Evolutionary conservation across 805 yeast species (phyloP).

Genomic region (Scheffersomyces coipomensis): DNA sequence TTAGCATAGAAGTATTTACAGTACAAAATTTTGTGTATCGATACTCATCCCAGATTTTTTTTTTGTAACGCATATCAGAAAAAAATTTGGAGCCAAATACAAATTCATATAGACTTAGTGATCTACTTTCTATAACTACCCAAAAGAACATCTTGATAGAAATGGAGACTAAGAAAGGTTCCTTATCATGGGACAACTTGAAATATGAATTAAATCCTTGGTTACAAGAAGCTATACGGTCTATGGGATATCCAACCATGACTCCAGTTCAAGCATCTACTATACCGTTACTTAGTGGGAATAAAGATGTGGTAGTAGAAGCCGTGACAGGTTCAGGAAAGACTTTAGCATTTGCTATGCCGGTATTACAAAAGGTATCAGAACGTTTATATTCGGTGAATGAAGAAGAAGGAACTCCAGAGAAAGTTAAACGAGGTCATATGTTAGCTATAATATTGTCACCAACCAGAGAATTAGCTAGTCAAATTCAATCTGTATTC

Average conservation of each 20-base stretch:
- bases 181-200: slow-evolving; percentile 63
- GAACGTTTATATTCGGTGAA: slow-evolving; percentile 21
- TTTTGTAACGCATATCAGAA: not conserved
- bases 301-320: slow-evolving; percentile 95
- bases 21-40: not conserved
- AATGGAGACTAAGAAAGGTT: slow-evolving; percentile 27
- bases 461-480: slow-evolving; percentile 70
- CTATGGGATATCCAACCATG: slow-evolving; percentile 77
- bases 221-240: slow-evolving; percentile 67
- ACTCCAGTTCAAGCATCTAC: slow-evolving; percentile 98
- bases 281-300: slow-evolving; percentile 76
- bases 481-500: slow-evolving; percentile 70
- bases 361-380: slow-evolving; percentile 68
- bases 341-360: slow-evolving; percentile 86
- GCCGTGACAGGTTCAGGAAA: slow-evolving; percentile 99
- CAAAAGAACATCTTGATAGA: too few species aligned
- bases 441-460: slow-evolving; percentile 72
- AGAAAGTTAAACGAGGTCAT: slow-evolving; percentile 55
- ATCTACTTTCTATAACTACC: too few species aligned
- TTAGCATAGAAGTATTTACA: not conserved
- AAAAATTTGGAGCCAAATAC: not conserved
- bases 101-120: too few species aligned
- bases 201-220: slow-evolving; percentile 60
- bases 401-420: slow-evolving; percentile 18
- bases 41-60: slow-evolving; percentile 3